Evolutionary conservation across 2,329 filamentous ascomycete genomes (phyloP), one percentile per base, ranked within the genome.

Genomic region (Monilinia vaccinii-corymbosi): DNA sequence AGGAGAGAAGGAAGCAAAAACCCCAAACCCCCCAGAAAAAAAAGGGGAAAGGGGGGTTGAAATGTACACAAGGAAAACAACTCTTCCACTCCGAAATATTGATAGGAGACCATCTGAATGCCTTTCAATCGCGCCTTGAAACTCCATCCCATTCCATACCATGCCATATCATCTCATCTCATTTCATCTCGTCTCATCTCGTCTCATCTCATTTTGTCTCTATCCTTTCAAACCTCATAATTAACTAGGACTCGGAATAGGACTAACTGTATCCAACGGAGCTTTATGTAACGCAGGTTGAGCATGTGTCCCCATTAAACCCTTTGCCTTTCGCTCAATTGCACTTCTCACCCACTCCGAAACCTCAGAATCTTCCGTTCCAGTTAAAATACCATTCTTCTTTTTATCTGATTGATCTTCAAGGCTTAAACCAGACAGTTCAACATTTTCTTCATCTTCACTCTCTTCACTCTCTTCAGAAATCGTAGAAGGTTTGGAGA

Each of bases 231-330:
- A 42, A 42, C 7, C 38, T 21, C 18, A 4, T 2, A 42, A 6
- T 42, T 10, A 42, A n/a, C 38, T 42, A 42, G 65, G 63, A 56
- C 63, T 65, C 10, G 63, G 60, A 21, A 67, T 63, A 10, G 82
- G 80, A 65, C 81, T 83, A 58, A 92, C 82, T 14, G 82, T 83
- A 72, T 96, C 89, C 48, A 97, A 75, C 1, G 92, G 90, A 28
- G 89, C 93, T 6, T 90, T 86, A 72, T 97, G 94, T 63, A 97
- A 75, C 3, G 94, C 92, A 18, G 94, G 94, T 70, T 88, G 89
- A 52, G 79, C 78, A 18, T 75, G 72, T 52, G 77, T 78, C 70
- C 40, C 76, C 71, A 76, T 81, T 49, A 76, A 76, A 18, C 83
- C 88, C 2, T 78, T 80, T 63, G 77, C 79, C 69, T 85, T 85